Conservation (phyloP, 2,329 filamentous ascomycete species). For the Hymenoscyphus salicellus region DNA sequence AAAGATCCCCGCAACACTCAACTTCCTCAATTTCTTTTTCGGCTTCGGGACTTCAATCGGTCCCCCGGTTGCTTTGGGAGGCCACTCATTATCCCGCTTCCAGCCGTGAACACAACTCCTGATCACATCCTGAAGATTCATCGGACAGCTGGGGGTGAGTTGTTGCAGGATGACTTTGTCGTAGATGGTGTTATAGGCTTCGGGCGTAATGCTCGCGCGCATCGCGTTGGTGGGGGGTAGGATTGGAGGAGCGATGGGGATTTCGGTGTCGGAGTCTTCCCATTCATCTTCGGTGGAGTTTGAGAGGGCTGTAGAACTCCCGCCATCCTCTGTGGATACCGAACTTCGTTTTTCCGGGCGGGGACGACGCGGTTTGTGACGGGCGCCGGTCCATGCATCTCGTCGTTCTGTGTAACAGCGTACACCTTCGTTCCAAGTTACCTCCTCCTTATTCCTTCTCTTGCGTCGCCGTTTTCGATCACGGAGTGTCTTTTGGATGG, state of each 20-base stretch:
- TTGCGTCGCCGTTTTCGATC: slow-evolving; percentile 42
- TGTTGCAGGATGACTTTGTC: slow-evolving; percentile 80
- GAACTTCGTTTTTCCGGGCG: slow-evolving; percentile 32
- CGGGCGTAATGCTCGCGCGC: slow-evolving; percentile 70
- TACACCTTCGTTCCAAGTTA: slow-evolving; percentile 76
- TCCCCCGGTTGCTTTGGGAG: slow-evolving; percentile 54
- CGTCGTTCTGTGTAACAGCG: slow-evolving; percentile 74
- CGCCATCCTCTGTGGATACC: slow-evolving; percentile 35
- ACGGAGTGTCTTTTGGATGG: slow-evolving; percentile 21
- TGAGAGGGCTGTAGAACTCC: slow-evolving; percentile 26
- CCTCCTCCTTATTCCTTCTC: slow-evolving; percentile 59
- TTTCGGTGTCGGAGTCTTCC: slow-evolving; percentile 30
- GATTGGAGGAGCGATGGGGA: slow-evolving; percentile 72
- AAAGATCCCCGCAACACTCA: slow-evolving; percentile 32
- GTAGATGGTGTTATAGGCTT: slow-evolving; percentile 79
- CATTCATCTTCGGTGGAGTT: slow-evolving; percentile 26
- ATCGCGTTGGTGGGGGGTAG: slow-evolving; percentile 73
- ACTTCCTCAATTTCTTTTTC: slow-evolving; percentile 27
- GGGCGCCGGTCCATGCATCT: slow-evolving; percentile 82
- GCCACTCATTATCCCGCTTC: slow-evolving; percentile 94
- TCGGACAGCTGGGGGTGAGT: slow-evolving; percentile 79
- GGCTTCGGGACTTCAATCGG: slow-evolving; percentile 38
- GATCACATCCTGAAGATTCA: slow-evolving; percentile 81
- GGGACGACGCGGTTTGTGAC: slow-evolving; percentile 41
- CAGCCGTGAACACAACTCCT: slow-evolving; percentile 81